These are phyloP conservation scores for Sporothrix sp. DNA, from an alignment of 2,329 filamentous ascomycete species.

Conservation along the genomic window DNA sequence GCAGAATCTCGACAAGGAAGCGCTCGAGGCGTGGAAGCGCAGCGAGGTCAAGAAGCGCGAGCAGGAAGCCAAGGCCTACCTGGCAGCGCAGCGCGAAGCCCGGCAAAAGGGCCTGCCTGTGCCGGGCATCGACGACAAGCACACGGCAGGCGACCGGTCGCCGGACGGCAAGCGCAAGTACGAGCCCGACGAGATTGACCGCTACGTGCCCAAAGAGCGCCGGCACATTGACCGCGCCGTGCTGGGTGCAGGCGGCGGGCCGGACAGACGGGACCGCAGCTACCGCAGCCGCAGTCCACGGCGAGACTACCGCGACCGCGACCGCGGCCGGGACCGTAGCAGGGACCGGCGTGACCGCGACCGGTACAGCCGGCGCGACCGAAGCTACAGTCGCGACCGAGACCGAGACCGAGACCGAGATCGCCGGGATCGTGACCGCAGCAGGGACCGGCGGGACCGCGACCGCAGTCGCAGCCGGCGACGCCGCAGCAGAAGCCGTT, in stretches of 20 bases:
- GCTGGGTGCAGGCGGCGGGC: slow-evolving; percentile 8
- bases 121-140: slow-evolving; percentile 47
- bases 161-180: slow-evolving; percentile 33
- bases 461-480: slow-evolving; percentile 20
- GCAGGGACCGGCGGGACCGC: slow-evolving; percentile 21
- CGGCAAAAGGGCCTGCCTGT: slow-evolving; percentile 48
- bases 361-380: slow-evolving; percentile 12
- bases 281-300: slow-evolving; percentile 12
- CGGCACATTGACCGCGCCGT: slow-evolving; percentile 25
- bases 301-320: slow-evolving; percentile 21
- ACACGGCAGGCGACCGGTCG: slow-evolving; percentile 29
- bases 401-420: slow-evolving; percentile 22
- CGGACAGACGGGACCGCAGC: neutral
- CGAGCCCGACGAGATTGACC: slow-evolving; percentile 35
- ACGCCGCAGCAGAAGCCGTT: slow-evolving; percentile 22
- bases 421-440: slow-evolving; percentile 25
- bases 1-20: slow-evolving; percentile 35
- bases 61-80: slow-evolving; percentile 54
- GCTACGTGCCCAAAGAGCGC: slow-evolving; percentile 38
- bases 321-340: slow-evolving; percentile 15
- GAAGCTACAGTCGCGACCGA: slow-evolving; percentile 27
- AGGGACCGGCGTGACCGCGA: slow-evolving; percentile 16
- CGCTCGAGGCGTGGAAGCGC: slow-evolving; percentile 48
- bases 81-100: slow-evolving; percentile 52
- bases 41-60: slow-evolving; percentile 53